Base-by-base conservation (phyloP, 768 basidiomycete genomes). In the Sutorius australiensis region DNA sequence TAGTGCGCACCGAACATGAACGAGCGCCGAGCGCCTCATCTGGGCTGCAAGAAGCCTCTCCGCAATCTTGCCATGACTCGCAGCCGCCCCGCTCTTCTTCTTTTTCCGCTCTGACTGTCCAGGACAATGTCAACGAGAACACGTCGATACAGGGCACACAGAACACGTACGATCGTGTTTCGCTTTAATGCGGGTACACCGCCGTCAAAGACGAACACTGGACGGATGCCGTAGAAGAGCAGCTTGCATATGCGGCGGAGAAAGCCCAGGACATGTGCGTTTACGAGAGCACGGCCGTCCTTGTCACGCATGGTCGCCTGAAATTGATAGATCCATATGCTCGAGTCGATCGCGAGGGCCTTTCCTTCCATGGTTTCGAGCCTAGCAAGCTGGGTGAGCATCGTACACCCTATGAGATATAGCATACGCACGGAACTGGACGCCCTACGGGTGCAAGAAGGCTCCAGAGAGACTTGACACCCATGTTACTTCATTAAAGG, bases 301-400 rank as follows among this genome's bases (percentile, higher is more conserved):
- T 93, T 98, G 71, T 95, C 95, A 21, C 97, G 84, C 95, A 98
- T 98, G 9, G 97, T 98, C 19, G 95, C 95, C 73, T 98, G 95
- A 65, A 99, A 99, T 70, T 99, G 97, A 70, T 99, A 99, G 49
- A 99, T 85, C 97, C 97, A 99, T 58, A 99, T 98, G 60, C 93
- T 97, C 4, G 95, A 98, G 72, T 99, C 97, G 51, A 99, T 98
- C 3, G 97, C 97, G 74, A 99, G 83, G 10, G 83, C 75, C 67
- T 94, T 95, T n/a, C 93, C 94, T 64, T 95, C 94, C 66, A 95
- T 81, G 0, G 89, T 94, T 72, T 99, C 95, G 50, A 98, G 77
- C 71, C 94, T 95, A 63, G 24, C 27, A 45, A 53, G n/a, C 7
- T 9, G 28, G 31, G 48, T 58, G 56, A 63, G 48, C 19, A 16